Conservation (phyloP, 768 basidiomycete species). For the Mycena venus region DNA sequence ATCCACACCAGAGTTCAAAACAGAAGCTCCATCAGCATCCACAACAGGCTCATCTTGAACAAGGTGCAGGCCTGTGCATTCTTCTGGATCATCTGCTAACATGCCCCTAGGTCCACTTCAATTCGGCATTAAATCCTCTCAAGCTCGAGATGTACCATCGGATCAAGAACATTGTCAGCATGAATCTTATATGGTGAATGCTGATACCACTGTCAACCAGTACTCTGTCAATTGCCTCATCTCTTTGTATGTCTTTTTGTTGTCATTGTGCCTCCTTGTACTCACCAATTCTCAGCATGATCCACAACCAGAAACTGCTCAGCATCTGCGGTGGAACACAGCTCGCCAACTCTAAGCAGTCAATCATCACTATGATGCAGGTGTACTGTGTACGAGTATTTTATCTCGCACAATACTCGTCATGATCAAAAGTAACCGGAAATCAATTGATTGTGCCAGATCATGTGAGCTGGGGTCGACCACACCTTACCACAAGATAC, state of each 20-base stretch:
- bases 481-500: too few species aligned
- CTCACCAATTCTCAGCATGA: conserved; percentile 74
- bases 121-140: conserved; percentile 94
- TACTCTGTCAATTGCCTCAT: conserved; percentile 91
- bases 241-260: conserved; percentile 79
- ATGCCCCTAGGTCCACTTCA: conserved; percentile 89
- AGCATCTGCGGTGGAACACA: conserved; percentile 97
- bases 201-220: conserved; percentile 94
- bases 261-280: neutral
- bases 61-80: conserved; percentile 67
- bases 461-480: too few species aligned
- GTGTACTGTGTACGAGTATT: conserved; percentile 96
- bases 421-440: too few species aligned
- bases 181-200: conserved; percentile 96
- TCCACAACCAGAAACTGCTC: conserved; percentile 94
- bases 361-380: conserved; percentile 98
- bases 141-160: conserved; percentile 99
- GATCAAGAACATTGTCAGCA: conserved; percentile 99
- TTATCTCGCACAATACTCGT: conserved; percentile 98
- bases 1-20: conserved; percentile 77
- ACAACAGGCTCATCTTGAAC: conserved; percentile 91
- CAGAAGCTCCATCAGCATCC: conserved; percentile 83
- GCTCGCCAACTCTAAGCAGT: conserved; percentile 93
- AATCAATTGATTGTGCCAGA: too few species aligned
- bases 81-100: neutral